Evolutionary conservation across 768 basidiomycete genomes (phyloP), one percentile per base, ranked within the genome.

Genomic region (Dentipellis sp.): DNA sequence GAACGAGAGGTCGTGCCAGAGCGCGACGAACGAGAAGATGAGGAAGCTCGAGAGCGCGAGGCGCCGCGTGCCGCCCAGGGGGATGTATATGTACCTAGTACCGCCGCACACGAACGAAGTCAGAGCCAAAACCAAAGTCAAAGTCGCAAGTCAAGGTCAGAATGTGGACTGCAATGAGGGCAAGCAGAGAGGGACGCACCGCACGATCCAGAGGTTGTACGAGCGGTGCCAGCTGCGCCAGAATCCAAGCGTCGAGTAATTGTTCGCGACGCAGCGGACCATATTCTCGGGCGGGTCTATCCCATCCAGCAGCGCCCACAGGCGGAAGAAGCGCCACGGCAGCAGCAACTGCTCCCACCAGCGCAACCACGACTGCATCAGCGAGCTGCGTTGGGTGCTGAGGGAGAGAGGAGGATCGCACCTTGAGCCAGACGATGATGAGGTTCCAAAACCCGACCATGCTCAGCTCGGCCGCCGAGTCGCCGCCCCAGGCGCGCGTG

Each of bases 401-500:
- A n/a, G n/a, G n/a, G n/a, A n/a, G n/a, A n/a, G n/a, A n/a, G n/a
- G n/a, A n/a, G n/a, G n/a, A n/a, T n/a, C 77, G 14, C 62, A 92
- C 94, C 81, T 98, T 98, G 1, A 98, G 74, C 97, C 95, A 98
- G 1, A 97, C 90, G 35, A 97, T 75, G 23, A 95, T 88, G 49
- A 98, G 76, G 66, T 95, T 97, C 95, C 94, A 98, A 65, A 97
- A 94, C 0, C 95, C 94, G 48, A 97, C 82, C 88, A 97, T 88
- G 63, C 83, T 83, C 17, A 98, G 77, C 66, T 97, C 79, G 8
- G 85, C 80, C 0, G 93, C 86, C 0, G 82, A 79, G 63, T 86
- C 80, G 4, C 88, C 89, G 4, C 66, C 61, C 95, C 94, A 97
- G 1, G 89, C 88, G 49, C 80, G 81, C 0, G 78, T 74, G 60